These are phyloP conservation scores for Solanum habrochaites DNA, from an alignment of 257 asterid species.

Conservation along the genomic window DNA sequence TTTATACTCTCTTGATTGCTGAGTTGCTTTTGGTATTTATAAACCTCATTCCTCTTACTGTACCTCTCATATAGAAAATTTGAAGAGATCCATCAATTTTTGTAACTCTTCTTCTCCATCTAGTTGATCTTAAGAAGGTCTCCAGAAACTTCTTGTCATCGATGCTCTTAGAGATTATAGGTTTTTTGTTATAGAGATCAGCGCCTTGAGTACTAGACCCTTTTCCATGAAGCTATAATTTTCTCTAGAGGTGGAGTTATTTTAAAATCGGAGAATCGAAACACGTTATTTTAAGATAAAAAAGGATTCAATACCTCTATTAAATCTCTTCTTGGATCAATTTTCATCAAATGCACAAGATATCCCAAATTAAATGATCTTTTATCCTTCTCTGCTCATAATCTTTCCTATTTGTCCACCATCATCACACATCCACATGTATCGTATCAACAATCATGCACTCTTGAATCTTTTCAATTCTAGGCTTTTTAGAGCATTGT, in stretches of 20 bases:
- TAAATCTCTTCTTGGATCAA: neutral
- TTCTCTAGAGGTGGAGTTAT: neutral
- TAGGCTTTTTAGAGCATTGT: neutral
- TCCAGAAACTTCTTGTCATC: neutral
- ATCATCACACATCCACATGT: neutral
- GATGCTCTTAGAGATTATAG: neutral
- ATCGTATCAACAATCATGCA: neutral
- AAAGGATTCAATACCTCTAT: neutral
- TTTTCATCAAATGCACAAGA: neutral
- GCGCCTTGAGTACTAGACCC: neutral
- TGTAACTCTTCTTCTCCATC: neutral
- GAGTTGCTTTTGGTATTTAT: too few relatives aligned
- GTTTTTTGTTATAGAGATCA: neutral
- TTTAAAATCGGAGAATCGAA: neutral
- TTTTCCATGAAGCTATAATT: neutral
- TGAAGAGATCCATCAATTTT: neutral
- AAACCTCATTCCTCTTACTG: too few relatives aligned
- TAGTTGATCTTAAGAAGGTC: neutral
- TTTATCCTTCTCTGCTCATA: neutral
- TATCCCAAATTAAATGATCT: neutral
- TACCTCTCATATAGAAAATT: neutral
- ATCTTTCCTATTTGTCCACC: neutral
- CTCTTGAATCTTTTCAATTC: neutral
- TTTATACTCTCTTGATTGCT: too few relatives aligned
- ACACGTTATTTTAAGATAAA: neutral